Percentiles rank a stretch among this genome's conserved stretches.
phyloP scores from a whole-genome alignment of 2,329 filamentous ascomycete genomes.

The Phyllosticta citribraziliensis region DNA sequence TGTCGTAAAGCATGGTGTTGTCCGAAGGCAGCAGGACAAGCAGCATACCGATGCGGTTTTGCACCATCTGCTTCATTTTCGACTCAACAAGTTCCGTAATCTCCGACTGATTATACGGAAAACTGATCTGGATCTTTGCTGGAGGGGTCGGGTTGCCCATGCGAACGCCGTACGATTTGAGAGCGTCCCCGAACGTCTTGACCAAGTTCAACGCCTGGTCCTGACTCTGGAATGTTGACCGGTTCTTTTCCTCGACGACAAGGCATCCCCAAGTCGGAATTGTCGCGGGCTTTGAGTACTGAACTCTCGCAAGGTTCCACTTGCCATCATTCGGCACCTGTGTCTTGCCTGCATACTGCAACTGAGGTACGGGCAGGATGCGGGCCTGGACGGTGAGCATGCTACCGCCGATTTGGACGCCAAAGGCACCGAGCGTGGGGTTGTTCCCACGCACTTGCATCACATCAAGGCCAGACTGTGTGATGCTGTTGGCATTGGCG shows the following conservation, averaged over 20 bases:
- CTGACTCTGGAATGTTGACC: not conserved
- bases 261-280: conserved; percentile 21
- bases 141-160: conserved; percentile 1
- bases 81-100: conserved; percentile 1
- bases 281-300: conserved; percentile 18
- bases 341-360: conserved; percentile 46
- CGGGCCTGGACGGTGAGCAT: conserved; percentile 66
- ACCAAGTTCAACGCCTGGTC: conserved; percentile 1
- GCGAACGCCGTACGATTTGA: conserved; percentile 1
- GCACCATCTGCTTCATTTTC: conserved; percentile 4
- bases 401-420: conserved; percentile 49
- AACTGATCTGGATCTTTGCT: conserved; percentile 2
- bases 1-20: conserved; percentile 22
- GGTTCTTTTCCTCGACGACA: conserved; percentile 19
- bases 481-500: conserved; percentile 17
- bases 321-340: conserved; percentile 39
- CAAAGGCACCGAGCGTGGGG: conserved; percentile 37
- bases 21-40: conserved; percentile 23
- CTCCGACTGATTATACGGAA: not conserved
- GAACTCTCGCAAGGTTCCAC: conserved; percentile 55
- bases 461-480: conserved; percentile 4
- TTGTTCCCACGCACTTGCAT: conserved; percentile 6
- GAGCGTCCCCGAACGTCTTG: not conserved
- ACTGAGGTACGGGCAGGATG: conserved; percentile 50
- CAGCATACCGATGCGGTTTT: conserved; percentile 11